These are phyloP conservation scores for Claviceps cyperi DNA, from an alignment of 2,329 filamentous ascomycete genomes.

Conservation along the genomic window DNA sequence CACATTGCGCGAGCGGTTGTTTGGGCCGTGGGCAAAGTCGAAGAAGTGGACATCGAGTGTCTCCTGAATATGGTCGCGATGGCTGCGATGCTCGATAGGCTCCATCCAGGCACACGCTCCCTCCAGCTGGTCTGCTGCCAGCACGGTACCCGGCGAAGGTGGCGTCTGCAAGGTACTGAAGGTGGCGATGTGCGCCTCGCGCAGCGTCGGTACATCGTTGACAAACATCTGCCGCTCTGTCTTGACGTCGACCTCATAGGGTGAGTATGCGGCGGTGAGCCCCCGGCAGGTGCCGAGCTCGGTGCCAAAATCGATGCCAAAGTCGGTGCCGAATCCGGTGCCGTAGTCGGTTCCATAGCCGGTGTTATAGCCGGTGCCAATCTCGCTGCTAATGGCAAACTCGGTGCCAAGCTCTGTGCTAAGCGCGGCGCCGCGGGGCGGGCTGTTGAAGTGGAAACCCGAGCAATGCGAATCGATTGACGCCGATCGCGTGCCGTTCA, in stretches of 20 bases:
- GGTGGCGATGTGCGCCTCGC: constrained; percentile 78
- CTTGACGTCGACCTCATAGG: constrained; percentile 92
- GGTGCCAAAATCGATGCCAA: constrained; percentile 7
- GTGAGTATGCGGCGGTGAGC: constrained; percentile 46
- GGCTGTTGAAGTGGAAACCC: constrained; percentile 59
- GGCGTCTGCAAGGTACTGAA: constrained; percentile 84
- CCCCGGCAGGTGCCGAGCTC: constrained; percentile 46
- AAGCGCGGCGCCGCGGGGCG: constrained; percentile 21
- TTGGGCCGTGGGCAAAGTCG: constrained; percentile 57
- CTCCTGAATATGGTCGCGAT: constrained; percentile 32
- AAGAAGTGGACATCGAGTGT: constrained; percentile 65
- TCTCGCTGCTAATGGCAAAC: too few species aligned
- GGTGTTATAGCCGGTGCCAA: too few species aligned
- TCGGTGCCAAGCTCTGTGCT: constrained; percentile 44
- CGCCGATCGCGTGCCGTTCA: constrained; percentile 52
- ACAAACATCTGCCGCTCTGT: constrained; percentile 90
- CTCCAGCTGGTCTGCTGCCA: constrained; percentile 45
- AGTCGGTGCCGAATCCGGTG: too few species aligned
- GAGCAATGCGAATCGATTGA: constrained; percentile 73
- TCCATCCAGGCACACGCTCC: constrained; percentile 27
- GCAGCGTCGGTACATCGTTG: constrained; percentile 72
- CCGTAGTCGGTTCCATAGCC: too few species aligned
- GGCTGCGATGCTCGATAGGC: constrained; percentile 14
- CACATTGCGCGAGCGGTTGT: constrained; percentile 49
- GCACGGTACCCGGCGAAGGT: constrained; percentile 51